Conservation (phyloP, 306 rosid genomes). For the Luffa aegyptiaca region DNA sequence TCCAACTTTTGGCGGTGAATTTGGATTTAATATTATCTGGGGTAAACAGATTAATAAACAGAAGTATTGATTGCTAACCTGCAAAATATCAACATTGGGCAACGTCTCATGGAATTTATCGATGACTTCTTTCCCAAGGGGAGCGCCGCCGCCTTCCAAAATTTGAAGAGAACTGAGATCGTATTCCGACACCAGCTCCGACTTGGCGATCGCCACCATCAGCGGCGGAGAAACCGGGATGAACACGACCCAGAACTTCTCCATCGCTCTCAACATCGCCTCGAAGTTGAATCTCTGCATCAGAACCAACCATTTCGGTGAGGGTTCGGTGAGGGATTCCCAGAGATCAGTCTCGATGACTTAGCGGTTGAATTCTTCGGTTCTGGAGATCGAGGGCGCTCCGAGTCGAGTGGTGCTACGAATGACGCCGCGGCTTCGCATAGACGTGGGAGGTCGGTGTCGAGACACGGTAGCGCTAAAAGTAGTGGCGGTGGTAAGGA, state of each 20-base stretch:
- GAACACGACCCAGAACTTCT: slow-evolving; percentile 33
- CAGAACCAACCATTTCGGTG: slow-evolving; percentile 23
- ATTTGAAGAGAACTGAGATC: slow-evolving; percentile 49
- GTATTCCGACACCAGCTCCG: slow-evolving; percentile 42
- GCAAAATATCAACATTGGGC: slow-evolving; percentile 41
- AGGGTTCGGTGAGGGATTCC: too few relatives aligned
- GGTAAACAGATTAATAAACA: neutral
- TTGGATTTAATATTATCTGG: neutral
- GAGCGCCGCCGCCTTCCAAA: slow-evolving; percentile 68
- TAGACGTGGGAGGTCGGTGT: slow-evolving; percentile 92
- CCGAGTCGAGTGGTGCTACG: slow-evolving; percentile 27
- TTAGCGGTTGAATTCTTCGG: slow-evolving; percentile 79
- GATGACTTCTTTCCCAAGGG: slow-evolving; percentile 50
- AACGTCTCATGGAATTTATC: slow-evolving; percentile 36
- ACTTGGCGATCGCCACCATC: slow-evolving; percentile 54
- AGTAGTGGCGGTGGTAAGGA: slow-evolving; percentile 13
- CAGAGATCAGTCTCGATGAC: slow-evolving; percentile 81
- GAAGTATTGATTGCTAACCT: slow-evolving; percentile 23
- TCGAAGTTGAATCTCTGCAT: slow-evolving; percentile 61
- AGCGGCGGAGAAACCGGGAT: slow-evolving; percentile 86
- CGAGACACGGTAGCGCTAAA: slow-evolving; percentile 45
- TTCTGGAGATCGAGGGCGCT: slow-evolving; percentile 53
- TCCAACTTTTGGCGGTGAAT: neutral
- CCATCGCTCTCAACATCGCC: slow-evolving; percentile 49
- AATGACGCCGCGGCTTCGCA: slow-evolving; percentile 19